Percentiles rank a stretch among this genome's conserved stretches.
These are phyloP conservation scores for Gentiana macrophylla DNA, from an alignment of 257 asterid genomes.

Conservation along the genomic window DNA sequence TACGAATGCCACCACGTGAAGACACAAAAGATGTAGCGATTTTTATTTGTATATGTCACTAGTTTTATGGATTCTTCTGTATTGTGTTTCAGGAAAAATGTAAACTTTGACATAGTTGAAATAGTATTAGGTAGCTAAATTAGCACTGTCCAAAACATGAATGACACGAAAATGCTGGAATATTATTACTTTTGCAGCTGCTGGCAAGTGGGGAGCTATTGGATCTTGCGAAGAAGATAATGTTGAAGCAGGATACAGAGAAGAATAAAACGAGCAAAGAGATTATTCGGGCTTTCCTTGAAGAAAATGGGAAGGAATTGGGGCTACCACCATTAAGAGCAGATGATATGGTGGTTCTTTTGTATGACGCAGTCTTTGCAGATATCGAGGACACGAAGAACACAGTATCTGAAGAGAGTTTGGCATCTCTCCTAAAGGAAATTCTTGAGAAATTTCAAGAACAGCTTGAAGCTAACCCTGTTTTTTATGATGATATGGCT, in stretches of 20 bases:
- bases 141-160: too few relatives aligned
- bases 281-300: slow-evolving; percentile 27
- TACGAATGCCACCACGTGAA: too few relatives aligned
- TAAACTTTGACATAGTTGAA: too few relatives aligned
- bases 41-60: too few relatives aligned
- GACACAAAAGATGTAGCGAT: not conserved
- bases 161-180: too few relatives aligned
- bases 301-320: slow-evolving; percentile 27
- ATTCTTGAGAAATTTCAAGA: slow-evolving; percentile 41
- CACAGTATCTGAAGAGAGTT: slow-evolving; percentile 17
- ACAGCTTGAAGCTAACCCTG: slow-evolving; percentile 43
- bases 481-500: slow-evolving; percentile 21
- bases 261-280: slow-evolving; percentile 9
- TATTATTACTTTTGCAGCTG: slow-evolving; percentile 23
- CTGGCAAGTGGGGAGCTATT: slow-evolving; percentile 24
- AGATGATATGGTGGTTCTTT: slow-evolving; percentile 32
- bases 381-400: slow-evolving; percentile 17
- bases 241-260: slow-evolving; percentile 14
- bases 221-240: slow-evolving; percentile 23
- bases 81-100: too few relatives aligned
- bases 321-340: slow-evolving; percentile 39
- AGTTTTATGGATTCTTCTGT: too few relatives aligned
- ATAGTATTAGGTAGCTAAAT: too few relatives aligned
- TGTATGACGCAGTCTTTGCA: slow-evolving; percentile 28
- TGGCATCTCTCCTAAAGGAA: slow-evolving; percentile 22